phyloP scores from a whole-genome alignment of 1,139 yeast species.

The Yamadazyma songkhlaensis region DNA sequence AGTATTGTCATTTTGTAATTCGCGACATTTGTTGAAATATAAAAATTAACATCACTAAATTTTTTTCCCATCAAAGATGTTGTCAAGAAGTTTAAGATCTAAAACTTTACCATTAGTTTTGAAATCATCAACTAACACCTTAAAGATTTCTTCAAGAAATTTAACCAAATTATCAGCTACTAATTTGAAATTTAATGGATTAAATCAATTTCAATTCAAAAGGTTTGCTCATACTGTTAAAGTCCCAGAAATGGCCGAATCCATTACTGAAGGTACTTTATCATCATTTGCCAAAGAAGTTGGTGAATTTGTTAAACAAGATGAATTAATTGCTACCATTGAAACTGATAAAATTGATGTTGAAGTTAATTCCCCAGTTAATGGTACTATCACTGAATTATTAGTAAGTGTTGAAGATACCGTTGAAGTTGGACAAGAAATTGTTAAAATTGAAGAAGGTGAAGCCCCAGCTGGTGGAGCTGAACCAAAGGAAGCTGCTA shows the following conservation, averaged over 20 bases:
- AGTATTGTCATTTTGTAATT: not conserved
- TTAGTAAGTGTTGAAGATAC: constrained; percentile 87
- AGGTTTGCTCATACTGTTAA: constrained; percentile 59
- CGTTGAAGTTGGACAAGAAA: constrained; percentile 94
- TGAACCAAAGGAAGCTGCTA: constrained; percentile 23
- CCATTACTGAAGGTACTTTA: constrained; percentile 95
- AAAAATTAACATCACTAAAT: not conserved
- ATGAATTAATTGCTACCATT: constrained; percentile 93
- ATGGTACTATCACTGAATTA: constrained; percentile 86
- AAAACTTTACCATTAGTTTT: constrained; percentile 18
- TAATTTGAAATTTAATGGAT: not conserved
- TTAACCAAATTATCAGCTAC: constrained; percentile 1
- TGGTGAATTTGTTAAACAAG: constrained; percentile 86
- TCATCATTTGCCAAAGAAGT: constrained; percentile 74
- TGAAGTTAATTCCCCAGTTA: constrained; percentile 90
- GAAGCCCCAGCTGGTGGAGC: constrained; percentile 55
- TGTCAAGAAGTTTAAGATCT: constrained; percentile 21
- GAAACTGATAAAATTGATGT: constrained; percentile 99
- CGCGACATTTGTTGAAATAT: not conserved
- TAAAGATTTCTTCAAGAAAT: constrained; percentile 9
- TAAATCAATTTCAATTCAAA: constrained; percentile 14
- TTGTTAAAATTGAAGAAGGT: constrained; percentile 88
- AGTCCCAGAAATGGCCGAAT: constrained; percentile 99
- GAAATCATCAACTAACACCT: constrained; percentile 12
- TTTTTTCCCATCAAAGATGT: constrained; percentile 13